phyloP scores from a whole-genome alignment of 495 filamentous ascomycete genomes.

The Parmelia sp. region DNA sequence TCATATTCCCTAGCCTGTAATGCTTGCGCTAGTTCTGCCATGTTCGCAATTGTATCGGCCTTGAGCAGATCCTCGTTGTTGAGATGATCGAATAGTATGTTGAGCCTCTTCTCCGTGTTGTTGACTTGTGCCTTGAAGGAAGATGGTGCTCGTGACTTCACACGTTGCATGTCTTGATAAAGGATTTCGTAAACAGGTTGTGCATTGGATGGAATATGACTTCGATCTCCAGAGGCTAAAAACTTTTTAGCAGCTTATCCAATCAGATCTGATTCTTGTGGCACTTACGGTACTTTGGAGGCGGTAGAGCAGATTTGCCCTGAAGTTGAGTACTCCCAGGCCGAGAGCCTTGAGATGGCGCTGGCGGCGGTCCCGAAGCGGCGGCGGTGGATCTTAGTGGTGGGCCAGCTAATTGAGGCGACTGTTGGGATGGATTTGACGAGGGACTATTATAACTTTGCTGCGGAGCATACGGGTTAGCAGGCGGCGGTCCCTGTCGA shows the following conservation, averaged over 20 bases:
- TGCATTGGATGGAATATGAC: conserved; percentile 74
- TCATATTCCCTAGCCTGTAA: conserved; percentile 68
- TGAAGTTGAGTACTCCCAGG: conserved; percentile 50
- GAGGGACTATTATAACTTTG: conserved; percentile 32
- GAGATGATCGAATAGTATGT: conserved; percentile 88
- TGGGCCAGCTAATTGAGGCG: conserved; percentile 26
- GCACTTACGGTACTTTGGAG: conserved; percentile 63
- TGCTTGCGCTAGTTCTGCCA: conserved; percentile 60
- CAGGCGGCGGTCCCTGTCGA: conserved; percentile 41
- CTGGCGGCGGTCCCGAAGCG: conserved; percentile 31
- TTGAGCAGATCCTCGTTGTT: conserved; percentile 90
- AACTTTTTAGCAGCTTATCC: conserved; percentile 17
- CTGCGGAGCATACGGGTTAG: conserved; percentile 57
- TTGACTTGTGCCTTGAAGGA: conserved; percentile 79
- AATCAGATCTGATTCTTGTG: neutral
- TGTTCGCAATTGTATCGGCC: conserved; percentile 67
- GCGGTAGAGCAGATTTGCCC: conserved; percentile 39
- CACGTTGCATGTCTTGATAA: conserved; percentile 75
- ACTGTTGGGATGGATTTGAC: conserved; percentile 34
- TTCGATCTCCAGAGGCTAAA: conserved; percentile 72
- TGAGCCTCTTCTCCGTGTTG: conserved; percentile 86
- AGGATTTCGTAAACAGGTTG: conserved; percentile 76
- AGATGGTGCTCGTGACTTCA: conserved; percentile 73
- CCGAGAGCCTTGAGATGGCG: conserved; percentile 38
- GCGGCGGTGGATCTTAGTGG: conserved; percentile 28